Percentiles rank a stretch among this genome's conserved stretches.
These are phyloP conservation scores for Trypanosoma vivax DNA, from an alignment of 208 protist genomes.

Conservation along the genomic window DNA sequence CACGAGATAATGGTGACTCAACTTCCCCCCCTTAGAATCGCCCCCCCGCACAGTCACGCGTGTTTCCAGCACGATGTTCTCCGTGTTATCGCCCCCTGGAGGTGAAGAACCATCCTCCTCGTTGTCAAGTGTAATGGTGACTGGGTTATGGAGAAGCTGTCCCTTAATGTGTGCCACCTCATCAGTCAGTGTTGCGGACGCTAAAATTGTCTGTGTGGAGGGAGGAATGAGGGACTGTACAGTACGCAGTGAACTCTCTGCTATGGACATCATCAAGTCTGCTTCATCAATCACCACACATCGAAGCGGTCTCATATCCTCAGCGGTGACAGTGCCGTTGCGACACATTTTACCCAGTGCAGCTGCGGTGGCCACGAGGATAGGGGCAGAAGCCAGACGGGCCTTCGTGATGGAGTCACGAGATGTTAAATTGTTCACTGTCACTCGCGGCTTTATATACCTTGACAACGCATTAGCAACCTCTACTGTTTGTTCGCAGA, in stretches of 20 bases:
- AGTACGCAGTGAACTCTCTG: constrained; percentile 84
- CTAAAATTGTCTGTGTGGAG: constrained; percentile 91
- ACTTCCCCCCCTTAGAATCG: constrained; percentile 28
- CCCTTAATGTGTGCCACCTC: constrained; percentile 90
- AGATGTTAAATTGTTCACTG: constrained; percentile 76
- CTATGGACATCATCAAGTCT: constrained; percentile 93
- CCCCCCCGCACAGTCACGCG: constrained; percentile 44
- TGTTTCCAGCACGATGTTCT: constrained; percentile 56
- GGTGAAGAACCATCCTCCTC: constrained; percentile 54
- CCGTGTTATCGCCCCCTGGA: constrained; percentile 13
- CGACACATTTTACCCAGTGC: constrained; percentile 67
- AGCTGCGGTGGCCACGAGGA: constrained; percentile 80
- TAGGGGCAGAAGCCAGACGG: constrained; percentile 63
- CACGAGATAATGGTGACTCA: constrained; percentile 86
- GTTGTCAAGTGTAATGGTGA: constrained; percentile 82
- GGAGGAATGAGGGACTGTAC: constrained; percentile 84
- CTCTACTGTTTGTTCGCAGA: constrained; percentile 92
- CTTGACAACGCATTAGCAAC: constrained; percentile 60
- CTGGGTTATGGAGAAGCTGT: constrained; percentile 92
- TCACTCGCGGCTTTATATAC: constrained; percentile 71
- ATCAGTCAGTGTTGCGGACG: constrained; percentile 92
- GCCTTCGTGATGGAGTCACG: constrained; percentile 48
- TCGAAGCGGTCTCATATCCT: constrained; percentile 52
- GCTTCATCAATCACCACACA: constrained; percentile 95
- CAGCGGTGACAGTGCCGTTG: constrained; percentile 43